Percentiles rank a stretch among this genome's conserved stretches.
phyloP scores from a whole-genome alignment of 2,329 filamentous ascomycete genomes.

The Pyricularia sp. region DNA sequence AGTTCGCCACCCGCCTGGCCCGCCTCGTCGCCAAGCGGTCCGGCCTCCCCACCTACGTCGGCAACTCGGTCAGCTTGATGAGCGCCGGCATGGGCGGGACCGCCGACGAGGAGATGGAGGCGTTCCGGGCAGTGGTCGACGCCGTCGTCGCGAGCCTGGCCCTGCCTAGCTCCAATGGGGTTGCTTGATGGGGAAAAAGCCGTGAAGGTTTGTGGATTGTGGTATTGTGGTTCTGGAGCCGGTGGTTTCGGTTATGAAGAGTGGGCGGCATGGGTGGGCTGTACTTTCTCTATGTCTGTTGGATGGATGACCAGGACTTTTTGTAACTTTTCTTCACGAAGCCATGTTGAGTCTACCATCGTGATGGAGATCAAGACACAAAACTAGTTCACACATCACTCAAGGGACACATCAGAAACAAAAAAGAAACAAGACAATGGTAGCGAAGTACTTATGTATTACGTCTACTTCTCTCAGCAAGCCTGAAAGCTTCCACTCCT shows the following conservation, averaged over 20 bases:
- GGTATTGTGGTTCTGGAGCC: too few species aligned
- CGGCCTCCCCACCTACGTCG: conserved; percentile 74
- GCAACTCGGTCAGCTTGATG: conserved; percentile 74
- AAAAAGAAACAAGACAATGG: background rate
- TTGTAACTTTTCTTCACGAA: too few species aligned
- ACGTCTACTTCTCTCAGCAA: background rate
- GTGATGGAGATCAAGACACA: too few species aligned
- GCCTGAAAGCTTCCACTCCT: background rate
- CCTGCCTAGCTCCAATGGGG: conserved; percentile 10
- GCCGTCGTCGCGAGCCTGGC: conserved; percentile 51
- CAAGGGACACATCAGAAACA: background rate
- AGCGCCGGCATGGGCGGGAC: conserved; percentile 67
- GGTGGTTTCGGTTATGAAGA: background rate
- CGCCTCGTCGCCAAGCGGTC: conserved; percentile 71
- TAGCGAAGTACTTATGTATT: background rate
- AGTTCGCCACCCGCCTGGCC: conserved; percentile 79
- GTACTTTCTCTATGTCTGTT: too few species aligned
- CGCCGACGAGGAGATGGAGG: conserved; percentile 91
- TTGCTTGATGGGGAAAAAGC: background rate
- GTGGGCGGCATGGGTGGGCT: too few species aligned
- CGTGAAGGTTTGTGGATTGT: background rate
- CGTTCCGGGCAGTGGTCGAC: conserved; percentile 64
- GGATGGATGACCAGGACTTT: too few species aligned
- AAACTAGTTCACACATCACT: background rate
- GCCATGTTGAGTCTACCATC: too few species aligned